A percentile compares a stretch with the other conserved stretches of the same genome.
Evolutionary conservation across 1,284 basidiomycete genomes (phyloP).

Genomic region (Sporisorium graminicola): DNA sequence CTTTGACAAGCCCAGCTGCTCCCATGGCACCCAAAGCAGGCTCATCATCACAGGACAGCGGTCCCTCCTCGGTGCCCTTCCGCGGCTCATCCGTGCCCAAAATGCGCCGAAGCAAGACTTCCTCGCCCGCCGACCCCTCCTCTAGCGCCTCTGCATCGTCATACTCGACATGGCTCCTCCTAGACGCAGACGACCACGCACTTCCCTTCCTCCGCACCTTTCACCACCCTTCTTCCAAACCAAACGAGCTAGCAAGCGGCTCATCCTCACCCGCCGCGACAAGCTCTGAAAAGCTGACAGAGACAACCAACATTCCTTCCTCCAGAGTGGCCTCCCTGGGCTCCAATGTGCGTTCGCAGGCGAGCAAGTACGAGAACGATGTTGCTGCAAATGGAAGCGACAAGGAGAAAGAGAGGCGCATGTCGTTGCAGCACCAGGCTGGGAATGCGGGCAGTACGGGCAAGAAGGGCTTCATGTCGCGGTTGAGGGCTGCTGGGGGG

Average conservation of each 20-base stretch:
- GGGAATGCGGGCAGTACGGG: conserved; percentile 15
- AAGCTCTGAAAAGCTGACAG: conserved; percentile 35
- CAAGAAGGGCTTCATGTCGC: conserved; percentile 39
- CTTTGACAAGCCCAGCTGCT: conserved; percentile 5
- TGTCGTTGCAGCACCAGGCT: conserved; percentile 23
- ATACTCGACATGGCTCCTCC: conserved; percentile 36
- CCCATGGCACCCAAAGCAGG: neutral
- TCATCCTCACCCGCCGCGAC: conserved; percentile 23
- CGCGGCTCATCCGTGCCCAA: conserved; percentile 33
- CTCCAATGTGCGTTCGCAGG: conserved; percentile 26
- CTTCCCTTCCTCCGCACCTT: conserved; percentile 29
- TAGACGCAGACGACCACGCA: conserved; percentile 33
- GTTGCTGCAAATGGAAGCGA: conserved; percentile 1
- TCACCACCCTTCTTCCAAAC: neutral
- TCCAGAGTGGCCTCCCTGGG: neutral
- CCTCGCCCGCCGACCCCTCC: neutral
- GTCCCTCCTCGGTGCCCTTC: conserved; percentile 32
- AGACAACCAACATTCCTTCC: conserved; percentile 20
- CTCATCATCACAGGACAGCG: conserved; percentile 22
- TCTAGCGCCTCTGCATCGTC: neutral
- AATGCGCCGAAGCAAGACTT: conserved; percentile 15
- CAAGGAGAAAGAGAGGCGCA: conserved; percentile 28
- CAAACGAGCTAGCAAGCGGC: conserved; percentile 1
- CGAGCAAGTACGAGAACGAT: conserved; percentile 30
- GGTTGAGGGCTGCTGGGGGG: conserved; percentile 22